phyloP scores from a whole-genome alignment of 768 basidiomycete genomes.

The Tephrocybe sp. region DNA sequence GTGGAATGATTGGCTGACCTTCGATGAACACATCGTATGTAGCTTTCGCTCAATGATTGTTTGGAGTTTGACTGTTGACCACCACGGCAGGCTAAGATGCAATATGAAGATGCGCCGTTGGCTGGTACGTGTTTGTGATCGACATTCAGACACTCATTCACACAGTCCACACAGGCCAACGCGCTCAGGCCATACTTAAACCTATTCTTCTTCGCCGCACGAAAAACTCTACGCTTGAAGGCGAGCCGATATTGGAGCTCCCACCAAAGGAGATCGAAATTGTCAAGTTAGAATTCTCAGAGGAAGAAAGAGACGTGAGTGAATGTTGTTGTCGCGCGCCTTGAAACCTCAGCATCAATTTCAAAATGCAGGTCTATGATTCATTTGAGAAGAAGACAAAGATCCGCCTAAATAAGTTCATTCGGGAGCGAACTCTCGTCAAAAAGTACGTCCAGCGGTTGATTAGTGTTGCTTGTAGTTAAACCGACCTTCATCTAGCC shows the following conservation, averaged over 20 bases:
- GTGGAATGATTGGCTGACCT: conserved; percentile 71
- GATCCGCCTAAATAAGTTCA: conserved; percentile 56
- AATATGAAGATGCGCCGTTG: conserved; percentile 53
- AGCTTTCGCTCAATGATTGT: not conserved
- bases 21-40: conserved; percentile 55
- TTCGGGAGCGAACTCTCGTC: conserved; percentile 60
- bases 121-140: conserved; percentile 40
- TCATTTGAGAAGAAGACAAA: conserved; percentile 53
- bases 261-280: conserved; percentile 60
- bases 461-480: not conserved
- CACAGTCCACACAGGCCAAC: conserved; percentile 33
- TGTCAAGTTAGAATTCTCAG: conserved; percentile 56
- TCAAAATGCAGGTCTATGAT: conserved; percentile 49
- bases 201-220: conserved; percentile 71
- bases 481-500: conserved; percentile 26
- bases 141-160: not conserved
- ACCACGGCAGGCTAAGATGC: conserved; percentile 42
- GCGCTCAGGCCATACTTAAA: conserved; percentile 67
- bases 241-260: conserved; percentile 64
- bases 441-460: conserved; percentile 52
- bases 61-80: not conserved
- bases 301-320: conserved; percentile 61
- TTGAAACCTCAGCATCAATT: not conserved
- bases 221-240: conserved; percentile 64
- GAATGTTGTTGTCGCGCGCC: not conserved